These are phyloP conservation scores for Butyriboletus loyo DNA, from an alignment of 768 basidiomycete species.

Conservation along the genomic window DNA sequence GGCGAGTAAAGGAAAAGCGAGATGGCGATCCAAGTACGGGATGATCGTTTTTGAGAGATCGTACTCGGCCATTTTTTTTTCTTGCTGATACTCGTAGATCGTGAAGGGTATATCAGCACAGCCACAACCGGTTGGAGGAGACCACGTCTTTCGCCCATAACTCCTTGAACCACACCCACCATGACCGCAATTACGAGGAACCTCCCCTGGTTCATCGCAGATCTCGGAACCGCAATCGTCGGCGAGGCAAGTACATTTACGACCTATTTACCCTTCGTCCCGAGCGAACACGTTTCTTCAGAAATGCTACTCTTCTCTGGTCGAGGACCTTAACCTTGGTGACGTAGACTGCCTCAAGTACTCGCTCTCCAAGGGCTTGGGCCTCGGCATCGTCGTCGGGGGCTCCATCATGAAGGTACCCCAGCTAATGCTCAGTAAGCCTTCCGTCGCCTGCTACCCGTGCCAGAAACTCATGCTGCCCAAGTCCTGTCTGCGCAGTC, in stretches of 20 bases:
- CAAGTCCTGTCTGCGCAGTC: slow-evolving; percentile 70
- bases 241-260: slow-evolving; percentile 55
- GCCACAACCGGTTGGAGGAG: slow-evolving; percentile 16
- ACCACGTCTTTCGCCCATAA: slow-evolving; percentile 3
- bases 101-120: slow-evolving; percentile 14
- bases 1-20: slow-evolving; percentile 88
- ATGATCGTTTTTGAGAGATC: slow-evolving; percentile 91
- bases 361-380: slow-evolving; percentile 87
- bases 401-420: slow-evolving; percentile 97
- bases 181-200: slow-evolving; percentile 81
- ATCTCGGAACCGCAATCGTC: slow-evolving; percentile 77
- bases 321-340: slow-evolving; percentile 76
- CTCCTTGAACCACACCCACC: slow-evolving; percentile 19
- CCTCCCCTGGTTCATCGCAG: slow-evolving; percentile 81
- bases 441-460: background rate
- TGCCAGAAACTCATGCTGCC: background rate
- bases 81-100: background rate
- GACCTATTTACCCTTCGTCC: background rate
- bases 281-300: slow-evolving; percentile 29
- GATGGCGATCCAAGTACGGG: slow-evolving; percentile 90
- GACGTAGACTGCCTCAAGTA: slow-evolving; percentile 88
- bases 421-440: slow-evolving; percentile 80
- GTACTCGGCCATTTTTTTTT: slow-evolving; percentile 70
- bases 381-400: slow-evolving; percentile 88
- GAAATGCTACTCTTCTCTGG: slow-evolving; percentile 89